Conservation (phyloP, 1,284 basidiomycete genomes). For the Butyriboletus regius region DNA sequence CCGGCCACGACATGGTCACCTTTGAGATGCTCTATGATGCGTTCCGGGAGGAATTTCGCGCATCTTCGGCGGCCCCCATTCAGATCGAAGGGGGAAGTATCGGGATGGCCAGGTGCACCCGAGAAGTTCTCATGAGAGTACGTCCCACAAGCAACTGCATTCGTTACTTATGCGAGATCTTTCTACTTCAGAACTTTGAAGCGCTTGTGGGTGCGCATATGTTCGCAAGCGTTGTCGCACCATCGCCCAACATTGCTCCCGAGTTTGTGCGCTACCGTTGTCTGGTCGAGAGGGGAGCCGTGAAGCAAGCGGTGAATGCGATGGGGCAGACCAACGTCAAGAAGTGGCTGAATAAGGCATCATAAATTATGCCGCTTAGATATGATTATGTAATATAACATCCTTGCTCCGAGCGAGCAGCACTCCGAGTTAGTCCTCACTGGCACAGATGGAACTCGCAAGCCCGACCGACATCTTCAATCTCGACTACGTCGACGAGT, state of each 20-base stretch:
- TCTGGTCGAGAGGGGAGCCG: constrained; percentile 47
- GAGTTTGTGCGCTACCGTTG: constrained; percentile 66
- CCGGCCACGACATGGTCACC: constrained; percentile 62
- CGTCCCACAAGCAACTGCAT: constrained; percentile 18
- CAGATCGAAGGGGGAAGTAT: constrained; percentile 64
- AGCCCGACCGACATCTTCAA: constrained; percentile 24
- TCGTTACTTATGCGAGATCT: constrained; percentile 5
- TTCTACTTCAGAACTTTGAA: constrained; percentile 57
- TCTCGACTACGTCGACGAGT: constrained; percentile 63
- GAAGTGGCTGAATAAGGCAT: constrained; percentile 64
- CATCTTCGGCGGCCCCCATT: constrained; percentile 64
- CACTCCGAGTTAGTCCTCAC: not conserved
- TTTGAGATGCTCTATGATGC: constrained; percentile 72
- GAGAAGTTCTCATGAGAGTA: constrained; percentile 56
- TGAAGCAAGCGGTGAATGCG: constrained; percentile 60
- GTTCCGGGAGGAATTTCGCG: constrained; percentile 60
- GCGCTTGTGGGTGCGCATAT: constrained; percentile 46
- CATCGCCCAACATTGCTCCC: constrained; percentile 43
- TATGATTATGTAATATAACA: constrained; percentile 21
- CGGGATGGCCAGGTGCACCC: constrained; percentile 62
- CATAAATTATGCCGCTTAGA: constrained; percentile 16
- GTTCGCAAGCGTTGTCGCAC: constrained; percentile 44
- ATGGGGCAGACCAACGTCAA: constrained; percentile 63
- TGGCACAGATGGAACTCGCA: constrained; percentile 13
- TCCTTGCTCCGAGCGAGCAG: constrained; percentile 2